Evolutionary conservation across 164 flowering plant species (phyloP).

Genomic region (Chimonanthus salicifolius): DNA sequence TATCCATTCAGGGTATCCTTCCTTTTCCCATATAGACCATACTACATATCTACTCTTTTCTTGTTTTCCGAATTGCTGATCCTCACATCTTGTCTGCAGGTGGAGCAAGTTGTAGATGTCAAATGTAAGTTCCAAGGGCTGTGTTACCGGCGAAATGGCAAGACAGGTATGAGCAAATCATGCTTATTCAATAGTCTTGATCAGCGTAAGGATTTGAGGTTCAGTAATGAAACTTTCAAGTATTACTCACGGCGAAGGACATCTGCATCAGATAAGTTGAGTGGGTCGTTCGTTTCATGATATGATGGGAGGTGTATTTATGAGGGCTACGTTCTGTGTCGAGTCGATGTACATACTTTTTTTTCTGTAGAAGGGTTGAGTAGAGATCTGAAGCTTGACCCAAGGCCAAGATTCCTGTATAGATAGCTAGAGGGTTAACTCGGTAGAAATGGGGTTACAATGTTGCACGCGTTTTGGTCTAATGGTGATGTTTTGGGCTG

Average conservation of each 20-base stretch:
- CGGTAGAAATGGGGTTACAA: no score
- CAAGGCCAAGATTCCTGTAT: no score
- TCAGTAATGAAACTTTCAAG: background rate
- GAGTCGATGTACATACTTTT: no score
- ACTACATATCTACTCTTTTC: background rate
- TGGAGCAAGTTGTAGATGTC: background rate
- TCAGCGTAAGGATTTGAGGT: background rate
- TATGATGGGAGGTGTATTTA: background rate
- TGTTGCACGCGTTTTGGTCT: no score
- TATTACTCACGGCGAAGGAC: background rate
- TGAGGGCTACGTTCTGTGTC: background rate
- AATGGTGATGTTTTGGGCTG: no score
- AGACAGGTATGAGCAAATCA: background rate
- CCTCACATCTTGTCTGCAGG: background rate
- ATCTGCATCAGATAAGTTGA: background rate
- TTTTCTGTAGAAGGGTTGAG: no score
- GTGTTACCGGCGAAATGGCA: constrained; percentile 1
- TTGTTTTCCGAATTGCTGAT: background rate
- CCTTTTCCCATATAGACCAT: background rate
- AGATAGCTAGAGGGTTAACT: no score
- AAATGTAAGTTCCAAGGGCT: background rate
- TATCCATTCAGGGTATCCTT: background rate
- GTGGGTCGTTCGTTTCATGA: background rate
- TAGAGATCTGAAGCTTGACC: no score
- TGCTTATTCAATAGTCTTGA: no score